Conservation (phyloP, 192 early-diverging fungal genomes). For the Piromyces finnis region DNA sequence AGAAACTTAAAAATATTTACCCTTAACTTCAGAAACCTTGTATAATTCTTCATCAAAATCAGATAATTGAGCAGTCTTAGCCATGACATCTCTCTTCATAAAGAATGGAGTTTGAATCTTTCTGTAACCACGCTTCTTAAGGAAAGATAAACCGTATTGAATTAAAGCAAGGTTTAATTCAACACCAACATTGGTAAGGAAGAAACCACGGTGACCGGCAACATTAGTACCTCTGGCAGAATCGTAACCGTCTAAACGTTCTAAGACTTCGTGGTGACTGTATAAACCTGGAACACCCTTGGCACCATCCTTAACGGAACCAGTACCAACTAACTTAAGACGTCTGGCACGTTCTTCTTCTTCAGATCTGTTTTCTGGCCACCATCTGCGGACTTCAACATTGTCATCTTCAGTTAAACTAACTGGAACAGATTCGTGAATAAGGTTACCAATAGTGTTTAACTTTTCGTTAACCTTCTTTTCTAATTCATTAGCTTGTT, state of each 20-base stretch:
- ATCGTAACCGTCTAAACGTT: conserved; percentile 78
- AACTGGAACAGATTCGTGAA: conserved; percentile 75
- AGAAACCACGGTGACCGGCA: conserved; percentile 98
- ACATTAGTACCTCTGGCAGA: conserved; percentile 78
- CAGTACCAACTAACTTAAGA: conserved; percentile 10
- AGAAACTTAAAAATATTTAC: no score
- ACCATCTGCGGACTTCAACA: conserved; percentile 19
- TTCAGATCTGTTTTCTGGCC: conserved; percentile 26
- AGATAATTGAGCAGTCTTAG: conserved; percentile 91
- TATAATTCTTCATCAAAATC: conserved; percentile 98
- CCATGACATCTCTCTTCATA: conserved; percentile 93
- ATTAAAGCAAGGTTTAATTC: conserved; percentile 93
- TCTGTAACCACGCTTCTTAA: conserved; percentile 58
- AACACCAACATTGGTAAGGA: conserved; percentile 84
- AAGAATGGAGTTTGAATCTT: conserved; percentile 97
- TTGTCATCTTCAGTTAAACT: conserved; percentile 65
- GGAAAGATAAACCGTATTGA: conserved; percentile 87
- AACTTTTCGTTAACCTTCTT: conserved; percentile 41
- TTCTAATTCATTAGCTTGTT: conserved; percentile 47
- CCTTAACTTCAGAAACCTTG: conserved; percentile 39
- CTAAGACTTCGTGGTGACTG: conserved; percentile 83
- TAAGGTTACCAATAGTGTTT: conserved; percentile 72
- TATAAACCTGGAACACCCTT: conserved; percentile 31
- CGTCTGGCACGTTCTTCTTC: conserved; percentile 11
- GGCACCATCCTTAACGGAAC: conserved; percentile 9